A percentile compares a stretch with the other conserved stretches of the same genome.
Conservation (phyloP, 140 eudicot genomes). For the Ambrosia hybrid region DNA sequence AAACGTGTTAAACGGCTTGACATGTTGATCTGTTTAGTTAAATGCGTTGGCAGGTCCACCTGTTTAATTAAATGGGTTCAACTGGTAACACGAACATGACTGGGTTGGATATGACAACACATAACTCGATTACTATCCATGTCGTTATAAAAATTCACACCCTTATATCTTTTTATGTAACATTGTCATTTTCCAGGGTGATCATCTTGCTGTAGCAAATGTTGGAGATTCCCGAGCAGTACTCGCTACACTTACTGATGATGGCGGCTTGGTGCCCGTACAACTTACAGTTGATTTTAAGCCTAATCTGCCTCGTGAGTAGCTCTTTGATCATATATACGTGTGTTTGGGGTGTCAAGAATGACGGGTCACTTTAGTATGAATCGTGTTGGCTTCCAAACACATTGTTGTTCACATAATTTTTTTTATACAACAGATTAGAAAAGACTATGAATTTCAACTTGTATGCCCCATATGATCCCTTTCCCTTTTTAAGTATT, state of each 20-base stretch:
- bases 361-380: too few relatives aligned
- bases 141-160: neutral
- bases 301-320: slow-evolving; percentile 90
- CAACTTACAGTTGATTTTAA: slow-evolving; percentile 85
- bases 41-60: neutral
- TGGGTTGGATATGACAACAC: neutral
- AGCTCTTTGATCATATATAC: neutral
- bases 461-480: too few relatives aligned
- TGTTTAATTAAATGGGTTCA: neutral
- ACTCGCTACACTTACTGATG: slow-evolving; percentile 60
- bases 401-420: too few relatives aligned
- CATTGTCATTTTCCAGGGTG: slow-evolving; percentile 54
- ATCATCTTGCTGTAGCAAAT: slow-evolving; percentile 64
- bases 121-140: neutral
- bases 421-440: too few relatives aligned
- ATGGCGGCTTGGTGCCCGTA: slow-evolving; percentile 58
- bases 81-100: too few relatives aligned
- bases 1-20: neutral
- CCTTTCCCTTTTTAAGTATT: too few relatives aligned
- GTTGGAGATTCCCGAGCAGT: slow-evolving; percentile 98
- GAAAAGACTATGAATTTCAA: too few relatives aligned
- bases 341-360: neutral
- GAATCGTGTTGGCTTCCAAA: too few relatives aligned
- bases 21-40: neutral
- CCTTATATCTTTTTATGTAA: neutral